A percentile compares a stretch with the other conserved stretches of the same genome.
These are phyloP conservation scores for Beauveria caledonica DNA, from an alignment of 2,329 filamentous ascomycete species.

Conservation along the genomic window DNA sequence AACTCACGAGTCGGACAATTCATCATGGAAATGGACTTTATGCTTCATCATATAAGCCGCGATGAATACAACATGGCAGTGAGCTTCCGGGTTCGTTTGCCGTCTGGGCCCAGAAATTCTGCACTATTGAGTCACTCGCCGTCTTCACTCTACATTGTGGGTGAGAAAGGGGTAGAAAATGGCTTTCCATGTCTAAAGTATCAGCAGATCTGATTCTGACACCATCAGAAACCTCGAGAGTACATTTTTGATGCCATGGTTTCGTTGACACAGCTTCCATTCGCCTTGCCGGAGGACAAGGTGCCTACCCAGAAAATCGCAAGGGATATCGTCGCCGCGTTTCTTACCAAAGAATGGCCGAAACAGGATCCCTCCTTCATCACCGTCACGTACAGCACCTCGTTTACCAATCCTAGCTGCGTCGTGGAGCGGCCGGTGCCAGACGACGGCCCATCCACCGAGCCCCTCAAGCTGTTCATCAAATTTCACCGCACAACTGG, in stretches of 20 bases:
- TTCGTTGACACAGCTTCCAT: neutral
- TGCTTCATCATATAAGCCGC: neutral
- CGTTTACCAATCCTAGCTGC: conserved; percentile 13
- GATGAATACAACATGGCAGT: neutral
- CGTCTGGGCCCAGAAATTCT: neutral
- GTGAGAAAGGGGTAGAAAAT: neutral
- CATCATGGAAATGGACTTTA: neutral
- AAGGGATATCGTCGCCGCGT: conserved; percentile 12
- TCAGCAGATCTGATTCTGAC: neutral
- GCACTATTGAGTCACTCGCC: neutral
- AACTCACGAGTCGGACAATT: too few species aligned
- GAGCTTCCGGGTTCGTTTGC: neutral
- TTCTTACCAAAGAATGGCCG: conserved; percentile 14
- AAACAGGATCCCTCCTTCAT: conserved; percentile 9
- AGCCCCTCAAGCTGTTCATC: conserved; percentile 16
- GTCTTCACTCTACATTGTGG: neutral
- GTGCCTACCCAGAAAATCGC: conserved; percentile 9
- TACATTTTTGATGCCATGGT: neutral
- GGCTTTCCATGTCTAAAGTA: too few species aligned
- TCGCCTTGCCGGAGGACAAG: conserved; percentile 11
- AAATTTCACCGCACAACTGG: conserved; percentile 12
- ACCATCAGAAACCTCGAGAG: neutral
- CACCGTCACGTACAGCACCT: conserved; percentile 6
- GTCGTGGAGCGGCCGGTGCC: conserved; percentile 8
- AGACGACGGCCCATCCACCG: neutral